Evolutionary conservation across 305 asterid species (phyloP), one percentile per base, ranked within the genome.

Genomic region (Rubia tinctorum): DNA sequence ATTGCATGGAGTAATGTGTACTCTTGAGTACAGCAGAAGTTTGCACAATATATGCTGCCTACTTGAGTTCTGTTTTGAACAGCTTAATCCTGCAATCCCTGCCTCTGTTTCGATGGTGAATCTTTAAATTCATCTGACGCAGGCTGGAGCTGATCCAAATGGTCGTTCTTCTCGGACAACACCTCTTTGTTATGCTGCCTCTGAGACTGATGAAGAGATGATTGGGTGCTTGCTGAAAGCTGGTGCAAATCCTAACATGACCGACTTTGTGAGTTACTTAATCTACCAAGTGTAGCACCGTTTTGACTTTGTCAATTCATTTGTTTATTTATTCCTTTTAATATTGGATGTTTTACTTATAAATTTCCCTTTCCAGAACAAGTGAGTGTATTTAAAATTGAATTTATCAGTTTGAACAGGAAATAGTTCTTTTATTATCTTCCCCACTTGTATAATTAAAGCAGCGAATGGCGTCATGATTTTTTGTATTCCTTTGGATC

Each of bases 61-160:
- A 18, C 6, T 63, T 63, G 34, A 18, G 1, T 42, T 66, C 15
- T 20, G 34, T 43, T 66, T 40, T 25, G n/a, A 39, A 22, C 34
- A 66, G 20, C 15, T 22, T 1, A 66, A 42, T 44, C 40, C 17
- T 61, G 27, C 43, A 61, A 39, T 61, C 12, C n/a, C 8, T 59
- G 68, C 4, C 18, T 45, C 42, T 7, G 60, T 23, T 45, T 25
- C 47, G 14, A 63, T 12, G 27, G 12, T 43, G 49, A 14, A 37
- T 63, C 55, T 47, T 15, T 12, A 1, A 37, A 44, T 64, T 40
- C 6, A 23, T 30, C 66, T 25, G 42, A 61, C 23, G 14, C 75
- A 77, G 77, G 71, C 71, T 17, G 74, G 77, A 66, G 77, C 77
- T 1, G 74, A 77, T 67, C 81, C 77, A 66, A 72, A 77, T n/a